Evolutionary conservation across 1,139 yeast genomes (phyloP), one percentile per base, ranked within the genome.

Genomic region (Saccharomycopsis hybrid): DNA sequence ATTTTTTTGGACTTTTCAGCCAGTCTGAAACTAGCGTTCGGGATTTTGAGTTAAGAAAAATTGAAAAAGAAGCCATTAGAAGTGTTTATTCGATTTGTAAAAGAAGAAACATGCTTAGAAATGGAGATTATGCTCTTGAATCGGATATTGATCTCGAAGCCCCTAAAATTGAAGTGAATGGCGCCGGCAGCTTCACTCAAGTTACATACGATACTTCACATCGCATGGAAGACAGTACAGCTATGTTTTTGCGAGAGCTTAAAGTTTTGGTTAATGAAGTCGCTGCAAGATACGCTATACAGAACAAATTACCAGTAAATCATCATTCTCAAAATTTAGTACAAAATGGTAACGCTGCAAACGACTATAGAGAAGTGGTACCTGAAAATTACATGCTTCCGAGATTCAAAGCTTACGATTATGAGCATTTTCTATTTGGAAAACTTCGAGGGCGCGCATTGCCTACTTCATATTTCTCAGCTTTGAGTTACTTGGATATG

Each of bases 381-480:
- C 58, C 65, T 3, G 43, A 46, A 2, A 55, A 48, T 27, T 42
- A 56, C 27, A 47, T 59, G 24, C 47, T 60, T 2, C 63, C 64
- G 13, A 43, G 52, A 8, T 62, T 58, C 44, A 56, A 59, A 13
- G 68, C 69, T 1, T 63, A 62, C 28, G 60, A 61, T 3, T 69
- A 66, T 54, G 60, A 63, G 3, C 62, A 67, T 29, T 63, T 69
- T 47, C 43, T 59, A 0, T 54, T 57, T 27, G 57, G 61, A n/a
- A 62, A 64, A 46, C 60, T 60, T 38, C 46, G 56, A 40, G 65
- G 64, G n/a, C 55, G 62, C 9, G 61, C 62, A 0, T 62, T 67
- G 32, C 54, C 61, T 3, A 59, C 64, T 1, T 65, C 63, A 28
- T 64, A 56, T 48, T 59, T 65, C 25, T 59, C 63, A 30, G 67